Base-by-base conservation (phyloP, 495 filamentous ascomycete species). In the Lophium mytilinum region DNA sequence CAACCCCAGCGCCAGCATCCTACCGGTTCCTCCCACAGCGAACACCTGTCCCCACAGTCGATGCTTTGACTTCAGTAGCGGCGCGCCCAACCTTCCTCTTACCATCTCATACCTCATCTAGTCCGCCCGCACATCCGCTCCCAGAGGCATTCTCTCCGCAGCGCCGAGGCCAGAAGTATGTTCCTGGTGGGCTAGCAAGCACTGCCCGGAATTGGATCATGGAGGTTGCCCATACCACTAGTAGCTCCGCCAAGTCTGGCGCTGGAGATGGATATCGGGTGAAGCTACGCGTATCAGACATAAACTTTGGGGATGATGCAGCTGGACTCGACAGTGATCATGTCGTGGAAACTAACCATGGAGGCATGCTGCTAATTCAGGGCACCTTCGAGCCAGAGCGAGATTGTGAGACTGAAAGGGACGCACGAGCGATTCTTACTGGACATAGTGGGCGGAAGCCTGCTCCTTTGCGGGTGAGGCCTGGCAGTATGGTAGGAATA, bases 141-240 rank as follows among this genome's bases (percentile, higher is more conserved):
- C 69, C 70, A 45, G 68, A 70, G 41, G 53, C 64, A 36, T 71
- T 75, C 59, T 73, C 72, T 10, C 73, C 73, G 9, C 66, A 65
- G 14, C 65, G 71, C 17, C 66, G 67, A 39, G 68, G 66, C 9
- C 66, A 72, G 48, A 72, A 69, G 42, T 74, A 68, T 39, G 39
- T 74, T 1, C 66, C 66, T 6, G 69, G 66, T 17, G 73, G 72
- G 9, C 51, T 74, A 50, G 73, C 73, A 24, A 56, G 62, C 15
- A 69, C 57, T 15, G 55, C 71, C 15, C 57, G 67, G 17, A 45
- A 62, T 21, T 74, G 72, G 71, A 60, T 73, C 14, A 47, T 75
- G 24, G 72, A 74, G 55, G 50, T 64, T 7, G 67, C 65, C 8
- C 55, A 67, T 46, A 52, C 51, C 11, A 67, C 66, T 30, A 52